Evolutionary conservation across 176 grass and related monocot species (phyloP), one percentile per base, ranked within the genome.

Genomic region (Triticum timopheevii): DNA sequence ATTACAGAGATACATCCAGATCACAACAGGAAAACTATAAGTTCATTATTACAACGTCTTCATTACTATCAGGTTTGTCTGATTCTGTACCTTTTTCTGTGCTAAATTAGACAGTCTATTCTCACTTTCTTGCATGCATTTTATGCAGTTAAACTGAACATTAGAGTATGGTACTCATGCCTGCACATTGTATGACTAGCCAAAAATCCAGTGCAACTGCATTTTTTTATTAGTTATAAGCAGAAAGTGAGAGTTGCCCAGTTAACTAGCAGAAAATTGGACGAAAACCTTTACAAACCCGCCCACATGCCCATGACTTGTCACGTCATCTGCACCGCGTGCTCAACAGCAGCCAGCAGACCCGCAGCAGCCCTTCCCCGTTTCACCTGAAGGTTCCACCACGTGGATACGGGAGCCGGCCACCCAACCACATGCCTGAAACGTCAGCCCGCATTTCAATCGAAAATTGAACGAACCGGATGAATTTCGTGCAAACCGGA

Each of bases 1-100:
- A 96, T 98, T n/a, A 79, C 87, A 90, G 80, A 81, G 81, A 91
- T 98, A 91, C 93, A 98, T 92, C 86, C 84, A 79, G 84, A 87
- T 71, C 96, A 98, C 73, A 89, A 91, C 54, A 94, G 84, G 34
- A 82, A 92, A 70, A 92, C 93, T 66, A 92, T 98, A 67, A 83
- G 80, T 73, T 92, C 88, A 54, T 69, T 98, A 82, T 70, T 98
- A 54, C 80, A 81, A 22, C 82, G 82, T 52, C 82, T 98, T 23
- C 90, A 90, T 78, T 98, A 98, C 36, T 98, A 95, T 44, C 93
- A 98, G 93, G 96, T 97, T 69, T 73, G 72, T 52, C 3, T 81
- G 39, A 65, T 73, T 87, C 31, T 87, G 31, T 61, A 80, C 28
- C 34, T 84, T 84, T 34, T 30, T 5, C 3, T 83, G 13, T 84